phyloP scores from a whole-genome alignment of 495 filamentous ascomycete species.

The Podospora pseudocomata region DNA sequence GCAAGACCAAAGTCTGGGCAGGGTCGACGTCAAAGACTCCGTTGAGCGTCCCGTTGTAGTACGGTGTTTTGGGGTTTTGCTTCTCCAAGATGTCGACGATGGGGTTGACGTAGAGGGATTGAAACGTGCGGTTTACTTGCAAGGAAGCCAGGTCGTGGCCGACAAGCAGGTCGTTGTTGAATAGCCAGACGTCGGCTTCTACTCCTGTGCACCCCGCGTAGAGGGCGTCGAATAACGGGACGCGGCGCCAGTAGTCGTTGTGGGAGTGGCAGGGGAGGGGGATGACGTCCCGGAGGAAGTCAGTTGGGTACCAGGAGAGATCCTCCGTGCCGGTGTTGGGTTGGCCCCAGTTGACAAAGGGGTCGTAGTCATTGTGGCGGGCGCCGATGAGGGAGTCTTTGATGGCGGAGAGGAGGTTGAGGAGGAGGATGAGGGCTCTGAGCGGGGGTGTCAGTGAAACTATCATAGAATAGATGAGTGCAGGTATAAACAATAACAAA shows the following conservation, averaged over 20 bases:
- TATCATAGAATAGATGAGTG: not conserved
- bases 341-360: slow-evolving; percentile 54
- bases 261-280: slow-evolving; percentile 75
- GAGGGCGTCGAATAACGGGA: slow-evolving; percentile 65
- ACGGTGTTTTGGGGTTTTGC: slow-evolving; percentile 49
- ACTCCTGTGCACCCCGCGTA: slow-evolving; percentile 66
- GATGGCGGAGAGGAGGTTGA: not conserved
- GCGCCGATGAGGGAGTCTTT: not conserved
- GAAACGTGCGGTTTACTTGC: slow-evolving; percentile 55
- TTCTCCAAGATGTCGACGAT: slow-evolving; percentile 54
- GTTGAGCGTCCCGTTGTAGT: slow-evolving; percentile 40
- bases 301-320: slow-evolving; percentile 65
- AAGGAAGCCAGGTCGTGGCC: slow-evolving; percentile 55
- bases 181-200: slow-evolving; percentile 88
- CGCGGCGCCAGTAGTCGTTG: slow-evolving; percentile 85
- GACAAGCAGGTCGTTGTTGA: slow-evolving; percentile 61
- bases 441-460: not conserved
- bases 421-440: slow-evolving; percentile 1
- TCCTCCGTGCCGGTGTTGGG: slow-evolving; percentile 46
- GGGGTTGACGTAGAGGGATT: slow-evolving; percentile 62
- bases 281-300: slow-evolving; percentile 66
- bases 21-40: slow-evolving; percentile 62
- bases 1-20: slow-evolving; percentile 61
- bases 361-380: slow-evolving; percentile 39
- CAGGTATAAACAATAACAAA: not conserved